phyloP scores from a whole-genome alignment of 2,329 filamentous ascomycete species.

The Davidsoniella neocaledoniae region DNA sequence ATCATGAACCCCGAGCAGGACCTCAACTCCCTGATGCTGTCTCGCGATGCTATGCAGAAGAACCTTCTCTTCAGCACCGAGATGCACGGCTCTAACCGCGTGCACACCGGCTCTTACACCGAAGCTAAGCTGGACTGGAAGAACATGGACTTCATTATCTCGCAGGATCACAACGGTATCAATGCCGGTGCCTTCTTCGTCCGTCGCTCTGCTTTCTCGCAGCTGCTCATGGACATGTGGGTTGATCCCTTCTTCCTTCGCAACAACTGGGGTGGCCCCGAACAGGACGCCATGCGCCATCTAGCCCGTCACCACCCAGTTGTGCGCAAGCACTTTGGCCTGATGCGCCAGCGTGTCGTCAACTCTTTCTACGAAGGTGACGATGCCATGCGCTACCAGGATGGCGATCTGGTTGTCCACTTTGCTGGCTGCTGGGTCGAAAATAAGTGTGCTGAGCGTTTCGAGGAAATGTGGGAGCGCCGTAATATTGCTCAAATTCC shows the following conservation, averaged over 20 bases:
- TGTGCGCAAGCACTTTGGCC: slow-evolving; percentile 11
- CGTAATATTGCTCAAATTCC: slow-evolving; percentile 7
- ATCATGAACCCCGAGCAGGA: slow-evolving; percentile 10
- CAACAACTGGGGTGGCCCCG: slow-evolving; percentile 10
- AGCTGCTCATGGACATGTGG: slow-evolving; percentile 13
- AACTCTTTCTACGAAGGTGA: slow-evolving; percentile 11
- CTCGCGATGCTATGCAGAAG: slow-evolving; percentile 11
- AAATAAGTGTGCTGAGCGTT: slow-evolving; percentile 7
- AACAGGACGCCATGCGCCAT: slow-evolving; percentile 12
- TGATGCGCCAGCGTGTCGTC: slow-evolving; percentile 11
- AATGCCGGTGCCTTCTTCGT: slow-evolving; percentile 12
- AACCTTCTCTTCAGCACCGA: slow-evolving; percentile 7
- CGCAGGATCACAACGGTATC: slow-evolving; percentile 13
- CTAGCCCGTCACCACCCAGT: slow-evolving; percentile 10
- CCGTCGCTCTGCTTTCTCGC: slow-evolving; percentile 9
- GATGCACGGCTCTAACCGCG: slow-evolving; percentile 4
- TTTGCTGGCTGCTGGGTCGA: slow-evolving; percentile 12
- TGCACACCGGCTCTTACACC: slow-evolving; percentile 8
- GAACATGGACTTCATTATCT: slow-evolving; percentile 11
- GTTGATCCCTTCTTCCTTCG: slow-evolving; percentile 11
- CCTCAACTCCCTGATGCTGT: slow-evolving; percentile 12
- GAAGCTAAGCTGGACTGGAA: slow-evolving; percentile 10
- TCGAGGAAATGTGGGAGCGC: slow-evolving; percentile 12
- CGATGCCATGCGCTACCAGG: slow-evolving; percentile 7
- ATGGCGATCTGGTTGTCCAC: slow-evolving; percentile 11